A percentile compares a stretch with the other conserved stretches of the same genome.
These are phyloP conservation scores for Nemophila menziesii DNA, from an alignment of 257 asterid genomes.

Conservation along the genomic window DNA sequence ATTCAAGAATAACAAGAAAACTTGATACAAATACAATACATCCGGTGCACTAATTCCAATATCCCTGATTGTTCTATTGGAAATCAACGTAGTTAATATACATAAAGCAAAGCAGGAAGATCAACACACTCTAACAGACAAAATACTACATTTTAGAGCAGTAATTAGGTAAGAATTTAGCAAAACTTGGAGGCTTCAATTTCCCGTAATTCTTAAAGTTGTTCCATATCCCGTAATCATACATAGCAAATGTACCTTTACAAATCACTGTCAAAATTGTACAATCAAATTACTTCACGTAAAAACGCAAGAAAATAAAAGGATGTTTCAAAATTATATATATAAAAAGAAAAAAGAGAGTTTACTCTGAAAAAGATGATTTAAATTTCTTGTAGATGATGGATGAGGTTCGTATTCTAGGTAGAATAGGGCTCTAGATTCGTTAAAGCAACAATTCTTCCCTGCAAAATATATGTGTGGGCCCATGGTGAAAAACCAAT, in stretches of 20 bases:
- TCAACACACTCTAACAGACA: too few species aligned
- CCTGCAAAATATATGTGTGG: conserved; percentile 67
- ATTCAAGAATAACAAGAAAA: too few species aligned
- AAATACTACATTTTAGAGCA: too few species aligned
- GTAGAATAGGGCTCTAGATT: conserved; percentile 64
- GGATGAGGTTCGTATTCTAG: conserved; percentile 93
- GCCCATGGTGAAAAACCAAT: too few species aligned
- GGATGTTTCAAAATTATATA: background rate
- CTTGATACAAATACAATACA: too few species aligned
- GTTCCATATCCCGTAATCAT: conserved; percentile 72
- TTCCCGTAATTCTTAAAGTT: conserved; percentile 52
- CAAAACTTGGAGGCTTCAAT: conserved; percentile 59
- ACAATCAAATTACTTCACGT: too few species aligned
- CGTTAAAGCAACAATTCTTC: conserved; percentile 82
- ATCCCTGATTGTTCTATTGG: background rate
- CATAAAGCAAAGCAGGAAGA: too few species aligned
- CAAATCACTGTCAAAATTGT: conserved; percentile 68
- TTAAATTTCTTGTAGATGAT: conserved; percentile 73
- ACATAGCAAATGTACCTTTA: conserved; percentile 69
- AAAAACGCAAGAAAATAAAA: too few species aligned
- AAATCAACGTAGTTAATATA: background rate
- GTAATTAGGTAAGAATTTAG: background rate
- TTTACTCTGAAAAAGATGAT: conserved; percentile 90
- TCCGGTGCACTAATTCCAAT: background rate
- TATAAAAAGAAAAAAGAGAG: background rate